Evolutionary conservation across 306 rosid genomes (phyloP).

Genomic region (Inga leiocalycina): DNA sequence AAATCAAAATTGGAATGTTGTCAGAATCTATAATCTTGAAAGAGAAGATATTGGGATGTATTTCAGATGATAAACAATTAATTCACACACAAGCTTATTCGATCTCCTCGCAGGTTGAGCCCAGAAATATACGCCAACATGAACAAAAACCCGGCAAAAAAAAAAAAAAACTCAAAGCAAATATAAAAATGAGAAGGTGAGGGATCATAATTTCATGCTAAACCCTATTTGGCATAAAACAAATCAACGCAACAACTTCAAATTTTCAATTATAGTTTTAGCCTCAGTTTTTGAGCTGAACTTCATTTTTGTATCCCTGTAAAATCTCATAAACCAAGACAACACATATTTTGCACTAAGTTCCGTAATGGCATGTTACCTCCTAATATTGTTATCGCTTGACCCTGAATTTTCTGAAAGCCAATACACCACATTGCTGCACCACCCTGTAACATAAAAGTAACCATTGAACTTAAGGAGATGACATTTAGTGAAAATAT

Average conservation of each 20-base stretch:
- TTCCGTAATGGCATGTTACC: conserved; percentile 52
- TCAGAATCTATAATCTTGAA: conserved; percentile 29
- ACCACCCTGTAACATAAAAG: conserved; percentile 58
- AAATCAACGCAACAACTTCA: background rate
- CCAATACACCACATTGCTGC: conserved; percentile 92
- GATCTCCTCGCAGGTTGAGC: conserved; percentile 10
- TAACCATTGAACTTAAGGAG: conserved; percentile 31
- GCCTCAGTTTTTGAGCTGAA: background rate
- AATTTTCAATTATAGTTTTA: background rate
- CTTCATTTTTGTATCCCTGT: conserved; percentile 15
- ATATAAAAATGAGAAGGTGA: background rate
- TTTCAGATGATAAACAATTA: conserved; percentile 14
- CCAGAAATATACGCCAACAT: conserved; percentile 13
- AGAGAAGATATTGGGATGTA: conserved; percentile 1
- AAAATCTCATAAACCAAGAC: conserved; percentile 1
- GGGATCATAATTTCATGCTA: background rate
- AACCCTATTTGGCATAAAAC: background rate
- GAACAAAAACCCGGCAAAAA: background rate
- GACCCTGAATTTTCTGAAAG: conserved; percentile 82
- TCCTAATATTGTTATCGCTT: conserved; percentile 85
- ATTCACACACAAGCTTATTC: conserved; percentile 1
- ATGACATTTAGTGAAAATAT: background rate
- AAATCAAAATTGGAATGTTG: conserved; percentile 19
- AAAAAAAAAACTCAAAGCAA: background rate
- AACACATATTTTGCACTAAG: background rate